phyloP scores from a whole-genome alignment of 192 early-diverging fungal species.

The Gigaspora rosea region DNA sequence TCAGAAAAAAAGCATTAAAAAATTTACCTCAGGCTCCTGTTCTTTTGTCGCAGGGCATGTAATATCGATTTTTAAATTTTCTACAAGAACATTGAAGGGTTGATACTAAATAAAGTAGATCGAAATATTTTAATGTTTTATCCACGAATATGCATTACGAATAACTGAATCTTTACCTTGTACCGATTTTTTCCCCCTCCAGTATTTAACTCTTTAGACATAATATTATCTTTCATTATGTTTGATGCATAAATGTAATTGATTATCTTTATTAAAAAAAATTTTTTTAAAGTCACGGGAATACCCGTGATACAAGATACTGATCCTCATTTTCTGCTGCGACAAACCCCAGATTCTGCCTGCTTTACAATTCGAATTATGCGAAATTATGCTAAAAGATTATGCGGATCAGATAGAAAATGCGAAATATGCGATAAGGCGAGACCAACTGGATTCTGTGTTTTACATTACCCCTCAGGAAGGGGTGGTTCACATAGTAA shows the following conservation, averaged over 20 bases:
- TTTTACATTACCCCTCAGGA: too few species aligned
- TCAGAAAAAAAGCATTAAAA: conserved; percentile 13
- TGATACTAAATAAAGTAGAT: conserved; percentile 60
- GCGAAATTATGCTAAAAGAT: too few species aligned
- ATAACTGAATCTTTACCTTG: conserved; percentile 50
- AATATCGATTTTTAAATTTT: conserved; percentile 82
- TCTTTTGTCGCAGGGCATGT: conserved; percentile 53
- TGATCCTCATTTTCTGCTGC: too few species aligned
- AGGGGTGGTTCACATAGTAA: too few species aligned
- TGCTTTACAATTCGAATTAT: too few species aligned
- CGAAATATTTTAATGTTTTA: neutral
- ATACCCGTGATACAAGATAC: too few species aligned
- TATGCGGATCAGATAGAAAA: too few species aligned
- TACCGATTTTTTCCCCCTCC: conserved; percentile 67
- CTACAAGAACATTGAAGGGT: conserved; percentile 69
- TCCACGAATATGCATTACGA: neutral
- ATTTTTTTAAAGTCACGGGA: neutral
- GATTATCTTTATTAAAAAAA: neutral
- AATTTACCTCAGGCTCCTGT: conserved; percentile 52
- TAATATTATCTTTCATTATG: neutral
- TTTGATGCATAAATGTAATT: neutral
- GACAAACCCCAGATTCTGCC: too few species aligned
- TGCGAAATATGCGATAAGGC: too few species aligned
- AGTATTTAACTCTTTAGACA: conserved; percentile 60
- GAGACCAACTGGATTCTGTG: too few species aligned